A percentile compares a stretch with the other conserved stretches of the same genome.
Evolutionary conservation across 2,329 filamentous ascomycete species (phyloP).

Genomic region (Pseudogymnoascus sp.): DNA sequence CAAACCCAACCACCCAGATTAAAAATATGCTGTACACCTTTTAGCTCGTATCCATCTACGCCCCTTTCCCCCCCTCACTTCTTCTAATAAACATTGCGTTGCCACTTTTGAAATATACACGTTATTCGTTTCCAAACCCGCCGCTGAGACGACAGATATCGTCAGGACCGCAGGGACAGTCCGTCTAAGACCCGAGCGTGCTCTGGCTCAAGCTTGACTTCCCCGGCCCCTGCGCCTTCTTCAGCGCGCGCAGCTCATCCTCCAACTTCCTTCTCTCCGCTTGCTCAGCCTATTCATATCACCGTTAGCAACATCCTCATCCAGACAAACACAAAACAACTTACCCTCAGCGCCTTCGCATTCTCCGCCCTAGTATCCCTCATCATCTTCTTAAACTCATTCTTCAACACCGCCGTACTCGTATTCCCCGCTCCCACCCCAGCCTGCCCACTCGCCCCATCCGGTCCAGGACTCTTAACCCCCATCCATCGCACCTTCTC

Average conservation of each 20-base stretch:
- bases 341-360: slow-evolving; percentile 56
- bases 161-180: neutral
- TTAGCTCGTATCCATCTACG: neutral
- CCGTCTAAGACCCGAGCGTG: neutral
- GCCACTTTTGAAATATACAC: slow-evolving; percentile 4
- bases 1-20: neutral
- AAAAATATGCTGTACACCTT: neutral
- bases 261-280: slow-evolving; percentile 64
- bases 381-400: slow-evolving; percentile 79
- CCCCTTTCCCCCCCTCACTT: neutral
- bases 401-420: slow-evolving; percentile 61
- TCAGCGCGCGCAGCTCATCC: slow-evolving; percentile 48
- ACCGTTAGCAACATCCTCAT: slow-evolving; percentile 13
- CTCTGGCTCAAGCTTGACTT: slow-evolving; percentile 29
- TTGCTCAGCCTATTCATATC: slow-evolving; percentile 53
- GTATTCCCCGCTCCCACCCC: slow-evolving; percentile 34
- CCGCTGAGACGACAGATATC: neutral
- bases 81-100: neutral
- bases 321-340: slow-evolving; percentile 25
- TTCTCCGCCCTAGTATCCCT: slow-evolving; percentile 61
- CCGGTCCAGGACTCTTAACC: slow-evolving; percentile 43
- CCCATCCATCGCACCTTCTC: slow-evolving; percentile 62
- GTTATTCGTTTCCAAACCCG: neutral
- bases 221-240: slow-evolving; percentile 26
- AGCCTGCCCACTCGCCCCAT: slow-evolving; percentile 26